Conservation (phyloP, 345 rosid genomes). For the Bretschneidera sinensis region DNA sequence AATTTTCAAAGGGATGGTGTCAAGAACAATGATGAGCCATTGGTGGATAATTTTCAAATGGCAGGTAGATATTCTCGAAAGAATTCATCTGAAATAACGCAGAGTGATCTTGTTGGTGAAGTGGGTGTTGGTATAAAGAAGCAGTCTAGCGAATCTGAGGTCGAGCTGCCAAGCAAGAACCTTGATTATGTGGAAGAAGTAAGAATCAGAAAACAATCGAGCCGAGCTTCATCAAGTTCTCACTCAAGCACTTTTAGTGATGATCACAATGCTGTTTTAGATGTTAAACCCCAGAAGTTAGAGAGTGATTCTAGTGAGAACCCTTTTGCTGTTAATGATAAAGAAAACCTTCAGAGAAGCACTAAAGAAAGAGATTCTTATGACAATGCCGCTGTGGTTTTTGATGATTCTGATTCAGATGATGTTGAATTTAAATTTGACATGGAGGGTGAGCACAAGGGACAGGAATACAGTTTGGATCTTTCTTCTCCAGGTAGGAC, state of each 20-base stretch:
- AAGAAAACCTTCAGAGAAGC: slow-evolving; percentile 34
- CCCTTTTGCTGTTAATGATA: slow-evolving; percentile 36
- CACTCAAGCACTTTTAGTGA: slow-evolving; percentile 31
- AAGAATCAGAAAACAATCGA: slow-evolving; percentile 31
- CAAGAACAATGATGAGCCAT: slow-evolving; percentile 16
- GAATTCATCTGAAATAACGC: slow-evolving; percentile 32
- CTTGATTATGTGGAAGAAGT: slow-evolving; percentile 27
- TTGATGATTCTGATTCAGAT: slow-evolving; percentile 69
- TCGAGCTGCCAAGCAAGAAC: background rate
- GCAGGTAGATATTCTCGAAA: slow-evolving; percentile 41
- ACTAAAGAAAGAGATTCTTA: slow-evolving; percentile 21
- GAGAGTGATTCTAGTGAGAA: slow-evolving; percentile 29
- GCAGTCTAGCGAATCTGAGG: slow-evolving; percentile 34
- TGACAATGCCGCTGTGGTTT: slow-evolving; percentile 37
- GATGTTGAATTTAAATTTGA: slow-evolving; percentile 42
- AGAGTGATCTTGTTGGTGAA: slow-evolving; percentile 25
- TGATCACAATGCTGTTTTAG: slow-evolving; percentile 29
- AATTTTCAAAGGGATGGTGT: slow-evolving; percentile 22
- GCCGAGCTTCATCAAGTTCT: slow-evolving; percentile 34
- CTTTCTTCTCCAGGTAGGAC: slow-evolving; percentile 33
- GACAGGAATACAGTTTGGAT: slow-evolving; percentile 25
- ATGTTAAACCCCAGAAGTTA: slow-evolving; percentile 18
- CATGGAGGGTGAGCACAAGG: slow-evolving; percentile 25
- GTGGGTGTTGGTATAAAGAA: slow-evolving; percentile 22
- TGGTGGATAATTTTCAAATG: slow-evolving; percentile 15